Percentiles rank a stretch among this genome's conserved stretches.
These are phyloP conservation scores for Glycyrrhiza uralensis DNA, from an alignment of 306 rosid genomes.

Conservation along the genomic window DNA sequence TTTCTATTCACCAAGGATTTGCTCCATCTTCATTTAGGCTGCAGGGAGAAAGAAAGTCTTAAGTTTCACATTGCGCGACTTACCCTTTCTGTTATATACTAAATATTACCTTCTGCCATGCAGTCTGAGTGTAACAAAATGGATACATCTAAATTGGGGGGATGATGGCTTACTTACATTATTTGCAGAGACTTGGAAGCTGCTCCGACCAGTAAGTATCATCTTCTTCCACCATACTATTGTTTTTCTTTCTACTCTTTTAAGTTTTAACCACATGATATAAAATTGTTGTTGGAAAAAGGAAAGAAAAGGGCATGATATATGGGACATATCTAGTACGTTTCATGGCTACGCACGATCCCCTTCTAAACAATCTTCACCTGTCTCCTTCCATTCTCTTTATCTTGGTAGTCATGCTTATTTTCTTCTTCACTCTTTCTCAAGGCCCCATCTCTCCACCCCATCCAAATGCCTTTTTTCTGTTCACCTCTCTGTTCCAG, in stretches of 20 bases:
- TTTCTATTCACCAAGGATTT: not conserved
- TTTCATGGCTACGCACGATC: not conserved
- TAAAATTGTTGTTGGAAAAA: not conserved
- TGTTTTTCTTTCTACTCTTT: not conserved
- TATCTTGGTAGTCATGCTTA: not conserved
- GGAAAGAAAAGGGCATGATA: not conserved
- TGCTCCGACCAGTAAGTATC: constrained; percentile 68
- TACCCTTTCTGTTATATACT: not conserved
- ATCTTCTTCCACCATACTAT: not conserved
- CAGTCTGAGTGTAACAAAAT: constrained; percentile 94
- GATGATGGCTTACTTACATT: constrained; percentile 80
- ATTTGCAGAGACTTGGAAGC: constrained; percentile 76
- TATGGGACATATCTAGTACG: not conserved
- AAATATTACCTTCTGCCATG: constrained; percentile 28
- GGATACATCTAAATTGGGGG: constrained; percentile 98
- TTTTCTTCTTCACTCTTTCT: not conserved
- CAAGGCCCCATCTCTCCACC: not conserved
- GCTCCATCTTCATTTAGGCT: not conserved
- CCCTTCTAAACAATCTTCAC: not conserved
- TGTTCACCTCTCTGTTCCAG: constrained; percentile 5
- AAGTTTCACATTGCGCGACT: not conserved
- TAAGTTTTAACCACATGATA: not conserved
- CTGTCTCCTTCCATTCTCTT: not conserved
- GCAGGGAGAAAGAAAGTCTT: not conserved
- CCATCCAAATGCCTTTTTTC: not conserved